Base-by-base conservation (phyloP, 768 basidiomycete genomes). In the Fomitopsis serialis region DNA sequence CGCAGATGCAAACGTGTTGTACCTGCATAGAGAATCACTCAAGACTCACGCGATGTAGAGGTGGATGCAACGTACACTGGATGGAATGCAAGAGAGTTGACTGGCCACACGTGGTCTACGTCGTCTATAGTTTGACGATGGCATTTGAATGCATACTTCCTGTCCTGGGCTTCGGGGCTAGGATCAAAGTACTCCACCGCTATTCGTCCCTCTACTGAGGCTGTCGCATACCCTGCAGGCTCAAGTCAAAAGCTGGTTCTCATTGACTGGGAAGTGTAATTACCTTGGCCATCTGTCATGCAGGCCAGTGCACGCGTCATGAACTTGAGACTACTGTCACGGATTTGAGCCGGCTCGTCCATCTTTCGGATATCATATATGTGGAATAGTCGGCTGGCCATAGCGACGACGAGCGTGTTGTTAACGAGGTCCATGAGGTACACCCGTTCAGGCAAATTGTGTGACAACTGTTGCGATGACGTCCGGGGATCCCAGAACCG, bases 131-230 rank as follows among this genome's bases (percentile, higher is more conserved):
- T 84, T 65, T 92, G 88, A 3, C 96, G 80, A 64, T 99, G 96
- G 58, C 95, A 97, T 67, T 97, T 94, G 81, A 98, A 99, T 2
- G 97, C 97, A 68, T 95, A 97, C 72, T 94, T 86, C 60, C 80
- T 78, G n/a, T 87, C 85, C 68, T 98, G 96, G 0, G 78, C 76
- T 23, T 81, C 80, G 0, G 85, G 77, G 3, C 80, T 81, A 1
- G 90, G 84, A 58, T 98, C 92, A 60, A 97, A 95, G 68, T 96
- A 99, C 68, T 99, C 97, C 27, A 98, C 94, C 0, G 95, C 93
- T 54, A 98, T 97, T 22, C 97, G 80, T 1, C 97, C 97, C 63
- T 99, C 97, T 13, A 95, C 92, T 0, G 92, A 94, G 0, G 88
- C 90, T 0, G 87, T 92, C 11, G 94, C 94, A 68, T 92, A 99